Evolutionary conservation across 208 protist species (phyloP), one percentile per base, ranked within the genome.

Genomic region (Wallacemonas collosoma): DNA sequence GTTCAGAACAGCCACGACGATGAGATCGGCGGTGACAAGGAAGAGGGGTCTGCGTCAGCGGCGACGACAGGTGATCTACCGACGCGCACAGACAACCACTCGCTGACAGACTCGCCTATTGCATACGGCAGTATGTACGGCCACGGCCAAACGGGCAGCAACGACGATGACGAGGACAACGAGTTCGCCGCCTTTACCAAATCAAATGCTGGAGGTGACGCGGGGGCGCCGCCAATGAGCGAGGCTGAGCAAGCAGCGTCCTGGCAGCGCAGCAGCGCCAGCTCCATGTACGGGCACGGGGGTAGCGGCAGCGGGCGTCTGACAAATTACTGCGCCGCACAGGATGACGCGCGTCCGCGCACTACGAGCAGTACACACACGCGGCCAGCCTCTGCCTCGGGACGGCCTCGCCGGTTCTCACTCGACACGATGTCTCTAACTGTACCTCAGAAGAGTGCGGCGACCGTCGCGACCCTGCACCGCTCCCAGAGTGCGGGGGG

Each of bases 401-500:
- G n/a, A 12, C 60, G 60, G 9, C 60, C 8, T 8, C 36, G 60
- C 6, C 60, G 60, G 9, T 65, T 65, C 60, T 65, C 60, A 41
- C 60, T 65, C 43, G 60, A 65, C 60, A 65, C 60, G 40, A 65
- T 65, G 60, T 65, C 60, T 3, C 43, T 65, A 9, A 41, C 60
- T 6, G 41, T 14, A n/a, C 60, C 60, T 51, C 60, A 36, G 60
- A 65, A 65, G 60, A 65, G 72, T n/a, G 41, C 54, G 51, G 68
- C 64, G 2, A 72, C 54, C 38, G 66, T 60, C 67, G 39, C 62
- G 35, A 17, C 65, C 56, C 15, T 81, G 67, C 64, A 66, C 60
- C 66, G 38, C 65, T 38, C 60, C 7, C 60, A 65, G 15, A 65
- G 60, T 35, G 60, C 36, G 5, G 43, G 60, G 0, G 38, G 1